These are phyloP conservation scores for Radiomyces spectabilis DNA, from an alignment of 192 early-diverging fungal genomes.

Conservation along the genomic window DNA sequence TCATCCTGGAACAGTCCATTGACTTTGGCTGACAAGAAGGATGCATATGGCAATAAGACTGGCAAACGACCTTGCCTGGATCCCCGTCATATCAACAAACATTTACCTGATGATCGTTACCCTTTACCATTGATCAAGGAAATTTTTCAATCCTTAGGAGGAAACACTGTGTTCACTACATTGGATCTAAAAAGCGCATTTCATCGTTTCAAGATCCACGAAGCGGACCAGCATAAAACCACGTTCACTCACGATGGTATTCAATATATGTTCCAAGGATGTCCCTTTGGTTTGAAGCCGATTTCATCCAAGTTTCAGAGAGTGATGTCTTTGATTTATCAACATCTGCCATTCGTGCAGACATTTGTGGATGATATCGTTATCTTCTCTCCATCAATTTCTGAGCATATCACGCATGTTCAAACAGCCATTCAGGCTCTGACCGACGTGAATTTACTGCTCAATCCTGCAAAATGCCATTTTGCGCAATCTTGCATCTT, in stretches of 20 bases:
- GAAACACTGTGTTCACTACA: not conserved
- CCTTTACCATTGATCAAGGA: conserved; percentile 15
- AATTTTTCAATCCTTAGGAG: not conserved
- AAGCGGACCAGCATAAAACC: conserved; percentile 5
- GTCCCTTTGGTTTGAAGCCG: conserved; percentile 22
- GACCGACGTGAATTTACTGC: conserved; percentile 8
- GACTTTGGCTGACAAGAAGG: conserved; percentile 15
- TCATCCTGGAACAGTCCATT: conserved; percentile 6
- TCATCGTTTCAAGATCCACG: not conserved
- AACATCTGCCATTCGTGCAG: not conserved
- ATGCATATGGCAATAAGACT: conserved; percentile 8
- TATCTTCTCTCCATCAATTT: not conserved
- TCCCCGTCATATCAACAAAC: conserved; percentile 2
- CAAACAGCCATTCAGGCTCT: not conserved
- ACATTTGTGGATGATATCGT: conserved; percentile 1
- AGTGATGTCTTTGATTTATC: conserved; percentile 4
- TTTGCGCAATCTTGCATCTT: conserved; percentile 4
- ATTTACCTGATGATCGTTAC: not conserved
- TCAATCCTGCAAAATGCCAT: conserved; percentile 15
- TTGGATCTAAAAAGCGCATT: conserved; percentile 7
- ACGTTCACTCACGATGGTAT: conserved; percentile 9
- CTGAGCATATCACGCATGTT: not conserved
- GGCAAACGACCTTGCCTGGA: conserved; percentile 9
- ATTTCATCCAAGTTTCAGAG: conserved; percentile 7
- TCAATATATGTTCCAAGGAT: conserved; percentile 18